Evolutionary conservation across 2,329 filamentous ascomycete species (phyloP), one percentile per base, ranked within the genome.

Genomic region (Diaporthe caulivora): DNA sequence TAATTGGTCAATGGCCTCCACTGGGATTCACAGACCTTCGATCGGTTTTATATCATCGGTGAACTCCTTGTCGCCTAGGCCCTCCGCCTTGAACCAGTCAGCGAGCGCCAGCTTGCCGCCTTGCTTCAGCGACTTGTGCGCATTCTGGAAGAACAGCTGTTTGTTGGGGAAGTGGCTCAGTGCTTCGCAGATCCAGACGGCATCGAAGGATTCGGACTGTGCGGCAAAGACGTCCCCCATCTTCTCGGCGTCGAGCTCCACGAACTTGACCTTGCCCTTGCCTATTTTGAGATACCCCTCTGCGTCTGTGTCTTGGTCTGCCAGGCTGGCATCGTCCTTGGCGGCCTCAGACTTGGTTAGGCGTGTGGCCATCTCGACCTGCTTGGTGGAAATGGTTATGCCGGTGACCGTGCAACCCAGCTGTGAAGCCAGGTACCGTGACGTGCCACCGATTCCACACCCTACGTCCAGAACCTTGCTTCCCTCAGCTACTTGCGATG

Each of bases 181-280:
- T 2, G 89, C 89, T 79, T 91, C 89, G 64, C 87, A 89, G 78
- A 91, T 90, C 89, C 89, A 92, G 29, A 91, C 88, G 55, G 84
- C 85, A 76, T 91, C 88, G 76, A 91, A 91, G 2, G 76, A 79
- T 64, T 77, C 79, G 40, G 78, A 77, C 44, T 81, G 80, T 1
- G 78, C 79, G 2, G 78, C 80, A 75, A 91, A 91, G 78, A 83
- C 83, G 1, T 87, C 85, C 2, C 85, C 86, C 87, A 92, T 90
- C 77, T 85, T 89, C 82, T 91, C 90, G 2, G 89, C 89, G 77
- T 91, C 90, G 7, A 91, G 84, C 81, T 91, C 89, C 47, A 90
- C 77, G 79, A 90, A 91, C 37, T 83, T 83, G 29, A 90, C 88
- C 57, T 80, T 83, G 21, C 88, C 88, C 18, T 82, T 77, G 37